These are phyloP conservation scores for Oleoguttula mirabilis DNA, from an alignment of 495 filamentous ascomycete species.

Conservation along the genomic window DNA sequence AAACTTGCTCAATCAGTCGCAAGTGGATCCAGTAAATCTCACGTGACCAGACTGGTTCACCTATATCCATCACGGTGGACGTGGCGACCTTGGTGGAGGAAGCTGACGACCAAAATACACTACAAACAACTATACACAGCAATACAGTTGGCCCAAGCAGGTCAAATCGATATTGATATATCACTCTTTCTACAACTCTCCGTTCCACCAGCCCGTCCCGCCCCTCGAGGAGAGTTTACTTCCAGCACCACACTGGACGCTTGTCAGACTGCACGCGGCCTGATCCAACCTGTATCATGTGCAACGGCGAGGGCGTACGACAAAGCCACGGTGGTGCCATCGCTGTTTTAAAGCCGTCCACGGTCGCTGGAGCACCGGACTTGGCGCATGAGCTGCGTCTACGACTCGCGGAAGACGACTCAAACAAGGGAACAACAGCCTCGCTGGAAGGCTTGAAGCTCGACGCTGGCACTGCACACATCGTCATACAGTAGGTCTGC, in stretches of 20 bases:
- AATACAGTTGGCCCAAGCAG: neutral
- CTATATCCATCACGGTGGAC: too few relatives aligned
- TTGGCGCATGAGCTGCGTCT: neutral
- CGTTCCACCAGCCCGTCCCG: neutral
- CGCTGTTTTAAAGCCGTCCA: neutral
- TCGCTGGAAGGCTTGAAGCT: neutral
- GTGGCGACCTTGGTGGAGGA: too few relatives aligned
- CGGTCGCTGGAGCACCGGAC: neutral
- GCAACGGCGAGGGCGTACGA: neutral
- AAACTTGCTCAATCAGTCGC: neutral
- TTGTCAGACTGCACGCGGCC: too few relatives aligned
- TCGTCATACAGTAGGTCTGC: neutral
- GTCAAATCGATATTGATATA: neutral
- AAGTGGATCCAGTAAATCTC: neutral
- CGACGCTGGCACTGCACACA: neutral
- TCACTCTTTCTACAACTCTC: neutral
- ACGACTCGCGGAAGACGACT: neutral
- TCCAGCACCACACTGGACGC: too few relatives aligned
- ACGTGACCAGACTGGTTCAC: too few relatives aligned
- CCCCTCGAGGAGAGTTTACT: neutral
- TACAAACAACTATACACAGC: neutral
- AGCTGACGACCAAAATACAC: neutral
- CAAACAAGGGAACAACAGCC: neutral
- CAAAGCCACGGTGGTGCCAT: neutral
- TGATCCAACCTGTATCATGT: neutral